Evolutionary conservation across 257 asterid species (phyloP).

Genomic region (Ehretia macrophylla): DNA sequence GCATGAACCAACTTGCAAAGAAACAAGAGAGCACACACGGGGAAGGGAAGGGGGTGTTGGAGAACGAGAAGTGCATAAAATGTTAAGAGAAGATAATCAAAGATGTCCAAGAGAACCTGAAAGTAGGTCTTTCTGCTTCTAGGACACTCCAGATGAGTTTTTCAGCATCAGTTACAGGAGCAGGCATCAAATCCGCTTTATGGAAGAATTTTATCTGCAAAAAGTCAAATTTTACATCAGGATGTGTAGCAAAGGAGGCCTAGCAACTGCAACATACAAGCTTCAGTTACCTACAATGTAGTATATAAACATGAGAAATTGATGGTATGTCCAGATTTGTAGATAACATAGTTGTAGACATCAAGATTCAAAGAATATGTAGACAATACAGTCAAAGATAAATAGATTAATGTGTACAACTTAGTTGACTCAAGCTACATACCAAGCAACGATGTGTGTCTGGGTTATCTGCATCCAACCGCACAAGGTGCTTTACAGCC

Average conservation of each 20-base stretch:
- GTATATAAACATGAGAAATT: neutral
- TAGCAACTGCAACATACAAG: too few relatives aligned
- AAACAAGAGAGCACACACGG: neutral
- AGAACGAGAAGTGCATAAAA: neutral
- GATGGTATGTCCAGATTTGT: neutral
- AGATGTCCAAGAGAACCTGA: slow-evolving; percentile 45
- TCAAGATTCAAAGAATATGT: neutral
- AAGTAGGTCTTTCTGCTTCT: slow-evolving; percentile 71
- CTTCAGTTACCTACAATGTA: too few relatives aligned
- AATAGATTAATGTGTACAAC: neutral
- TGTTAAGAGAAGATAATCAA: neutral
- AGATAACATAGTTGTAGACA: neutral
- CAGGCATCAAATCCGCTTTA: slow-evolving; percentile 63
- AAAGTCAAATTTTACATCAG: slow-evolving; percentile 9
- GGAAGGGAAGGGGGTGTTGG: too few relatives aligned
- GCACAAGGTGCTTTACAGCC: slow-evolving; percentile 81
- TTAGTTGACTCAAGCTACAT: slow-evolving; percentile 22
- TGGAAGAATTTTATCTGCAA: slow-evolving; percentile 79
- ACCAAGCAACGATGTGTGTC: slow-evolving; percentile 89
- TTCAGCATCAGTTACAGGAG: slow-evolving; percentile 70
- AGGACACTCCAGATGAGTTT: slow-evolving; percentile 76
- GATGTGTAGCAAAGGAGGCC: slow-evolving; percentile 1
- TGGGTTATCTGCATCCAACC: slow-evolving; percentile 76
- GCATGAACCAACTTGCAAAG: neutral
- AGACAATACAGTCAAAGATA: neutral